Base-by-base conservation (phyloP, 2,329 filamentous ascomycete species). In the Blastomyces gilchristii region DNA sequence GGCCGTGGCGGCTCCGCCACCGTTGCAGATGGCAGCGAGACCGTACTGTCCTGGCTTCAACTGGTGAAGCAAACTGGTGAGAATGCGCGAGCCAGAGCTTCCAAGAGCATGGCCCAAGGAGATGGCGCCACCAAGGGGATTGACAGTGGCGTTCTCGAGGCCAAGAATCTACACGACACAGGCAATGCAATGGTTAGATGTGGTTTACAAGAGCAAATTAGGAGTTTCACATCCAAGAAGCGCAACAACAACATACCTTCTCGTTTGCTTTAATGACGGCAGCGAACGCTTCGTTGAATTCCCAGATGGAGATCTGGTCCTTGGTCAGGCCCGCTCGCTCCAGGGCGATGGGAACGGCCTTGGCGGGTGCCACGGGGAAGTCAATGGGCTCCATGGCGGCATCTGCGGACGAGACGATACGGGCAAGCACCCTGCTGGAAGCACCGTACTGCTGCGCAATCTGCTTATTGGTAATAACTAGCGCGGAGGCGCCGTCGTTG, bases 231-330 rank as follows among this genome's bases (percentile, higher is more conserved):
- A 39, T 11, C 12, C 12, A 37, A 56, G 14, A 28, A 14, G 22
- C 11, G 52, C 49, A 22, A 41, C 41, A 45, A 31, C 28, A 31
- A 45, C 58, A 65, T 71, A 87, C 87, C 84, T 96, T 92, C 71
- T 90, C 88, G 72, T 97, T 97, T 52, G 93, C 92, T 74, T 94
- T 91, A 76, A 97, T 94, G 39, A 97, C 92, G 4, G 90, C 90
- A 37, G 94, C 93, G 73, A 99, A 99, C 0, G 94, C 94, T 79
- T 99, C 94, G 76, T 99, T 99, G 77, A 99, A 96, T 75, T 97
- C 94, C 93, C 94, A 97, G 28, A 97, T 80, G 5, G 93, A 87
- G 56, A 99, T 91, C 75, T 97, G 89, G 57, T 95, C 88, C 77
- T 92, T 91, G 67, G 85, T 90, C 68, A 99, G 92, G 12, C 93